Conservation (phyloP, 768 basidiomycete species). For the Kondoa subrosea region DNA sequence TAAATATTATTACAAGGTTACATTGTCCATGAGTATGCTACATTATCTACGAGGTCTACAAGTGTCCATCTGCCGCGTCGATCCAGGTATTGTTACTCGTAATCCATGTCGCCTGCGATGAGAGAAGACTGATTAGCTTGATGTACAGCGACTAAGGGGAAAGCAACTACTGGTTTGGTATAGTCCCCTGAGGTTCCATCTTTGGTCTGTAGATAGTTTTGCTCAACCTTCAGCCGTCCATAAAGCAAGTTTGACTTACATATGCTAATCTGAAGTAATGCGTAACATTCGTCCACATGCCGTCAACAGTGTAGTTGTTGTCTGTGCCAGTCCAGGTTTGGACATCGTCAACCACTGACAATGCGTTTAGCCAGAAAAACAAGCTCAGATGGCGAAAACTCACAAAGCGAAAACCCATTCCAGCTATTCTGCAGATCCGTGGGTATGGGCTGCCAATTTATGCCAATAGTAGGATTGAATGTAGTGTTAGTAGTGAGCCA, state of each 20-base stretch:
- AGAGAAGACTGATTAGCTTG: no score
- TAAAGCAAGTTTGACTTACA: no score
- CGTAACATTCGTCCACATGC: conserved; percentile 43
- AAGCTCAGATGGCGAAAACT: neutral
- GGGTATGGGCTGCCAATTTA: conserved; percentile 44
- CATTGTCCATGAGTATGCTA: no score
- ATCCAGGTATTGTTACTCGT: no score
- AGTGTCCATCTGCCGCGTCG: no score
- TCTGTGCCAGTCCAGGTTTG: conserved; percentile 31
- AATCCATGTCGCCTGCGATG: no score
- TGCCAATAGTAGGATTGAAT: conserved; percentile 38
- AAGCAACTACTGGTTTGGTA: conserved; percentile 51
- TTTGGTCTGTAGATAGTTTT: no score
- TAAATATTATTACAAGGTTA: no score
- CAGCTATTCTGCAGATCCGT: conserved; percentile 37
- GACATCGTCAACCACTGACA: conserved; percentile 52
- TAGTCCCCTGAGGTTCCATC: conserved; percentile 45
- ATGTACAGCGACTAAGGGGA: no score
- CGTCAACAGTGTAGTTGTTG: conserved; percentile 30
- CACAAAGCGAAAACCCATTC: conserved; percentile 53
- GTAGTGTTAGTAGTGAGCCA: conserved; percentile 49
- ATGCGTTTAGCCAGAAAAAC: neutral
- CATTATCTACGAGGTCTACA: no score
- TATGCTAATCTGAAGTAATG: conserved; percentile 27
- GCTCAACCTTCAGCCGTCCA: no score